Base-by-base conservation (phyloP, 1,284 basidiomycete genomes). In the Ustilago sp. region DNA sequence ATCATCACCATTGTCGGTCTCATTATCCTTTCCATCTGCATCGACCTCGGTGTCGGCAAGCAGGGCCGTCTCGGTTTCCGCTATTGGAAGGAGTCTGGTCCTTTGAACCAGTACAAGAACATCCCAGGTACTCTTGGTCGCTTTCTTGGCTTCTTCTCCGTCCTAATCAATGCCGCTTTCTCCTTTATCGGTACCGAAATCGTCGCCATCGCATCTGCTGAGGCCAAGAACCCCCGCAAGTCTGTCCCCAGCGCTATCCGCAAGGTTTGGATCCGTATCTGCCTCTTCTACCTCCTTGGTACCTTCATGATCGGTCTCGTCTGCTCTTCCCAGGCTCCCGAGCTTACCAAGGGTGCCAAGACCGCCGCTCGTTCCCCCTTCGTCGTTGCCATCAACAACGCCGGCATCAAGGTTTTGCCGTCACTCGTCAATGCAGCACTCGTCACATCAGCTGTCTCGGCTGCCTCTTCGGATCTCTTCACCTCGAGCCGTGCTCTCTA, bases 181-280 rank as follows among this genome's bases (percentile, higher is more conserved):
- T 92, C 91, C 12, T 94, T 91, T 88, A 93, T 57, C 90, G 91
- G 52, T 56, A 94, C 93, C 9, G 94, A 95, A 86, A 92, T 95
- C 73, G 92, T 95, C 48, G 93, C 93, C 41, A 91, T 94, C 86
- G 89, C 93, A 63, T 93, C 93, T 41, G 87, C 91, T 39, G 93
- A 94, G 80, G 85, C 87, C 36, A 81, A 82, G 63, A 86, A 88
- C 82, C 88, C 88, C 2, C 83, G 87, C 50, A 76, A 74, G 62
- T 80, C 83, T 19, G 74, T 84, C 13, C 79, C 81, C 45, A 75
- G 63, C 35, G 81, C 80, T 32, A 67, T 81, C 63, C 73, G 77
- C 51, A 78, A 73, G 70, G 80, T 83, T 23, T 80, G 77, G 65
- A 76, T 79, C 54, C 83, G 80, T 60, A 83, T 83, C 52, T 72